Evolutionary conservation across 2,329 filamentous ascomycete genomes (phyloP).

Genomic region (Venturia effusa): DNA sequence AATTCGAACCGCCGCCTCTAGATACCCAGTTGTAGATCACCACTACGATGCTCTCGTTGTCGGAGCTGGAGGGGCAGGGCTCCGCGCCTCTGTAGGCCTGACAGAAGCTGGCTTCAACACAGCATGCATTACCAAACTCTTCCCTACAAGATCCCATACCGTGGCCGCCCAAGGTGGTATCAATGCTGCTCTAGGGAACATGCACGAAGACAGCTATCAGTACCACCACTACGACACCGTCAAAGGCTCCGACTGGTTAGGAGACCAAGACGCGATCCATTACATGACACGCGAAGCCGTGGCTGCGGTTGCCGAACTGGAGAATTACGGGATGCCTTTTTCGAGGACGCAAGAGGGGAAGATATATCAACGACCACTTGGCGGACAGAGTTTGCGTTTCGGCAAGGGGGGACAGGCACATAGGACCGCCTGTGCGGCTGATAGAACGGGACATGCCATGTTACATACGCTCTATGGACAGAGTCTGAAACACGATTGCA

Average conservation of each 20-base stretch:
- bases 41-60: conserved; percentile 29
- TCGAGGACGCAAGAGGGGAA: conserved; percentile 35
- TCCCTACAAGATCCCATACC: conserved; percentile 40
- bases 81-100: conserved; percentile 53
- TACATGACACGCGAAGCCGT: conserved; percentile 49
- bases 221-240: conserved; percentile 53
- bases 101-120: conserved; percentile 55
- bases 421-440: conserved; percentile 34
- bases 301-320: conserved; percentile 43
- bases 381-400: conserved; percentile 36
- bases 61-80: conserved; percentile 49
- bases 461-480: conserved; percentile 41
- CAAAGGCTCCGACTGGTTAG: conserved; percentile 48
- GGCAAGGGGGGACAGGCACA: conserved; percentile 40
- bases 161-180: conserved; percentile 59
- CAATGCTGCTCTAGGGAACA: conserved; percentile 46
- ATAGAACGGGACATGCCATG: conserved; percentile 40
- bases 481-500: conserved; percentile 35
- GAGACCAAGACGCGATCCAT: conserved; percentile 49
- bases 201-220: conserved; percentile 46
- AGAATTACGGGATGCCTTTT: conserved; percentile 46
- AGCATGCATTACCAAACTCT: conserved; percentile 54
- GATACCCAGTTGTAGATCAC: conserved; percentile 10
- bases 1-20: neutral
- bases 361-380: conserved; percentile 39